Evolutionary conservation across 2,329 filamentous ascomycete species (phyloP), one percentile per base, ranked within the genome.

Genomic region (Aspergillus carbonarius): DNA sequence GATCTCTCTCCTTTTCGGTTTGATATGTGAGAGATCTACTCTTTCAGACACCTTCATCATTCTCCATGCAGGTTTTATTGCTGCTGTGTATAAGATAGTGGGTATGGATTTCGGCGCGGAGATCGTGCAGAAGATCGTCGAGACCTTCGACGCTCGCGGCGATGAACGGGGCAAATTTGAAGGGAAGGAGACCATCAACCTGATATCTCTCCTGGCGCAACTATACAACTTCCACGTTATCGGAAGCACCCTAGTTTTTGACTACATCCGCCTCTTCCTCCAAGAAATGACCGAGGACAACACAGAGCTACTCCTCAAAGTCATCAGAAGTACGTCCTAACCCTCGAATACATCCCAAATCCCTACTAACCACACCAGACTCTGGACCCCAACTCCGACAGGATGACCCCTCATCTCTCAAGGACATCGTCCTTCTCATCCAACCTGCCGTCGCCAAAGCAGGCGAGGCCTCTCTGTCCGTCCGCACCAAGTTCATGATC

Each of bases 401-500:
- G 67, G 95, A 99, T 63, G 93, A 99, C 66, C 90, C 93, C 0
- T 88, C 90, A 35, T 83, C 93, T 0, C 79, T 99, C 51, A 96
- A 96, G 72, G 91, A 96, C 62, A 95, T 99, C 62, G 88, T 96
- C 5, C 79, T 88, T 10, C 82, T 92, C 51, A 84, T 98, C 58
- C 90, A 91, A 63, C 87, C 88, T 20, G 86, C 88, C 1, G 84
- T 93, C 2, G 80, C 85, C 0, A 87, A 85, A 60, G 79, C 83
- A 35, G 90, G 89, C 4, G 86, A 90, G 67, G 79, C 80, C 12
- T 89, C 87, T 18, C 79, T 96, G 27, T 93, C 92, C 1, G 90
- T 93, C 9, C 88, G 95, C 57, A 97, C 93, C 1, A 96, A 90
- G 66, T 97, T 97, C 76, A 98, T 98, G 93, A 90, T 99, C 53